Conservation (phyloP, 768 basidiomycete genomes). For the Russula virescens region DNA sequence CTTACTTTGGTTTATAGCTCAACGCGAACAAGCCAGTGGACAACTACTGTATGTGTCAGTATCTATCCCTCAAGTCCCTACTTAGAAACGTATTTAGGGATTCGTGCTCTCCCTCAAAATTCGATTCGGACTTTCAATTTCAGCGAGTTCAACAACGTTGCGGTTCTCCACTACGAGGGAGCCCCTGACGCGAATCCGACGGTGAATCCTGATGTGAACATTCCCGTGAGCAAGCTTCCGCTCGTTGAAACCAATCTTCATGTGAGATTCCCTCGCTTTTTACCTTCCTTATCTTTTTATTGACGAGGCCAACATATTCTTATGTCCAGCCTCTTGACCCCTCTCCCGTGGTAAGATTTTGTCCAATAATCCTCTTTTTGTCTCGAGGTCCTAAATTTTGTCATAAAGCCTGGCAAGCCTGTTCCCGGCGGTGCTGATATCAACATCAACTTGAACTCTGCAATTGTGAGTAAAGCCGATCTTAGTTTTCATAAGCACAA, state of each 20-base stretch:
- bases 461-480: conserved; percentile 15
- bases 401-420: conserved; percentile 25
- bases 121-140: conserved; percentile 26
- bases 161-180: conserved; percentile 37
- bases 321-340: conserved; percentile 17
- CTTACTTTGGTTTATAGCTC: conserved; percentile 24
- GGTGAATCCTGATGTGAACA: conserved; percentile 22
- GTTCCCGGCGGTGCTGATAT: conserved; percentile 26
- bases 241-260: conserved; percentile 26
- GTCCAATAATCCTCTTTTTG: neutral
- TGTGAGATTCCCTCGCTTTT: conserved; percentile 1
- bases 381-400: neutral
- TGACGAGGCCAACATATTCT: neutral
- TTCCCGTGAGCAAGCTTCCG: conserved; percentile 6
- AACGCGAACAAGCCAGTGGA: conserved; percentile 37
- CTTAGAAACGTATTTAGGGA: conserved; percentile 9
- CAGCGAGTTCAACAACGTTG: conserved; percentile 33
- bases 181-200: conserved; percentile 32
- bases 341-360: conserved; percentile 17
- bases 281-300: neutral
- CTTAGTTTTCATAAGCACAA: neutral
- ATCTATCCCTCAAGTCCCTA: neutral
- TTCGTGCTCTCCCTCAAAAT: conserved; percentile 25
- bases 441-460: conserved; percentile 22
- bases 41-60: conserved; percentile 39